Evolutionary conservation across 768 basidiomycete genomes (phyloP), one percentile per base, ranked within the genome.

Genomic region (Amanita molliuscula): DNA sequence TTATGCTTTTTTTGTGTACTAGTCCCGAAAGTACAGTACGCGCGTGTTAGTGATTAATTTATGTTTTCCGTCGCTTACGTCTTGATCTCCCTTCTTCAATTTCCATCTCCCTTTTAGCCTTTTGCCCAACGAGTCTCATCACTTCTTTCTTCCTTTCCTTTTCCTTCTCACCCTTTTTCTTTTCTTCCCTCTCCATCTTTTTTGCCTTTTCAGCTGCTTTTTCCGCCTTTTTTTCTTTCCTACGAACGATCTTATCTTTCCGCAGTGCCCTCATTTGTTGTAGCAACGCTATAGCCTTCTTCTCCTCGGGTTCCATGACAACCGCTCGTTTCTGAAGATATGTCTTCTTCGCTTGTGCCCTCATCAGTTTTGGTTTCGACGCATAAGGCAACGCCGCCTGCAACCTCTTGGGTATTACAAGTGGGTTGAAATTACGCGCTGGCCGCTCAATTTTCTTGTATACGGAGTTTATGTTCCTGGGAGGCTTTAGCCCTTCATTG

Each of bases 301-400:
- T 91, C 72, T 98, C 96, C 62, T 95, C 92, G 1, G 90, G 88
- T 60, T 95, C 88, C 75, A 98, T 77, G 40, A 99, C 83, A 21
- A 98, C 93, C 1, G 95, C 93, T 10, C 96, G 83, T 65, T 88
- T 90, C 66, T 93, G 90, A 61, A 97, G 67, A 66, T 98, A 96
- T n/a, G 93, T 92, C 62, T 76, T 72, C 49, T 68, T 69, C 31
- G 71, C 67, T 65, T 91, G 92, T 6, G 85, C 74, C 56, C 77
- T 76, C 76, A 88, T 84, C 33, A 84, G 63, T 65, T 86, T 88
- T 16, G 93, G 89, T 66, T 99, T 99, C 29, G 88, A 87, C 1
- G 92, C 89, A 59, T 86, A 99, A 0, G 96, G 96, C 9, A 98
- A 72, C 2, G 82, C 70, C 0, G 91, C 81, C 65, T 97, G 93